phyloP scores from a whole-genome alignment of 805 yeast genomes.

The Spathaspora sp. region DNA sequence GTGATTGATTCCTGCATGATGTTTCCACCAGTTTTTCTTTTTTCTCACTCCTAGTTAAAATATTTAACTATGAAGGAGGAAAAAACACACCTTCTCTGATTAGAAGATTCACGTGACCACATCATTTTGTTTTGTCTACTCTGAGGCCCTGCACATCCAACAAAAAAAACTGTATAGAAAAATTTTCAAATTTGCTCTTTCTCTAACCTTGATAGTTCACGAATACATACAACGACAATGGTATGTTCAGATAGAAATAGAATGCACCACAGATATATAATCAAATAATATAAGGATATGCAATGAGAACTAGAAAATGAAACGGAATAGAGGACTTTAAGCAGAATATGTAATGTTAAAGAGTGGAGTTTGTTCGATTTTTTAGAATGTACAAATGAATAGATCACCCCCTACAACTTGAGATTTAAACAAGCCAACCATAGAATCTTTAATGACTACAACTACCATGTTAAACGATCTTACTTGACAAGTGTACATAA shows the following conservation, averaged over 20 bases:
- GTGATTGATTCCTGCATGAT: slow-evolving; percentile 1
- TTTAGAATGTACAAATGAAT: background rate
- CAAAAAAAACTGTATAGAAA: background rate
- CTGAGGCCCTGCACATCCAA: background rate
- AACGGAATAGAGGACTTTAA: background rate
- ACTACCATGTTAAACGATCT: too few relatives aligned
- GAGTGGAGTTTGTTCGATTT: background rate
- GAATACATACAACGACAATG: slow-evolving; percentile 1
- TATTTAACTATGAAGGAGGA: background rate
- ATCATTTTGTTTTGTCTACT: background rate
- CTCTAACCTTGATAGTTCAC: background rate
- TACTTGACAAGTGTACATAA: too few relatives aligned
- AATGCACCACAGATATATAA: background rate
- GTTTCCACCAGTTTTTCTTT: background rate
- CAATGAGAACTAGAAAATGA: background rate
- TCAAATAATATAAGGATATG: background rate
- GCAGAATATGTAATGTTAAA: background rate
- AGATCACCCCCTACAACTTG: background rate
- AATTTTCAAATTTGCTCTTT: background rate
- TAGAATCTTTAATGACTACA: too few relatives aligned
- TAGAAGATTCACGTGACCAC: background rate
- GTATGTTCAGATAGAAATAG: background rate
- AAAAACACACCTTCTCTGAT: background rate
- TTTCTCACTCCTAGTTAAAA: background rate
- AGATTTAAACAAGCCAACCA: background rate